Evolutionary conservation across 192 early-diverging fungal genomes (phyloP).

Genomic region (Geranomyces variabilis): DNA sequence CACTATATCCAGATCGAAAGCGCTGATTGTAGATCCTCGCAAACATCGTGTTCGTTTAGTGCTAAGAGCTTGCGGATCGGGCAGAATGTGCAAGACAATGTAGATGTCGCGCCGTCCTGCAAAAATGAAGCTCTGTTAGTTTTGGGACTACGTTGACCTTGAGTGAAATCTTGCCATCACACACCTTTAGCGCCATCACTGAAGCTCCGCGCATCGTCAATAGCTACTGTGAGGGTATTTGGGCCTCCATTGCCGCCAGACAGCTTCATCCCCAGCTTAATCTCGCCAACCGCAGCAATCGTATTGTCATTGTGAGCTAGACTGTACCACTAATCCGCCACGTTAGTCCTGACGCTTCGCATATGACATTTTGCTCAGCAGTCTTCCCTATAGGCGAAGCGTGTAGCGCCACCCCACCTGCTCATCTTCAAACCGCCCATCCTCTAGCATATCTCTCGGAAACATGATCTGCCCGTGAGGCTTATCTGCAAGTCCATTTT

Average conservation of each 20-base stretch:
- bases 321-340: background rate
- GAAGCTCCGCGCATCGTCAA: constrained; percentile 9
- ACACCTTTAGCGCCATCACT: background rate
- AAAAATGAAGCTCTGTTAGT: background rate
- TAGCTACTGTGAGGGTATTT: background rate
- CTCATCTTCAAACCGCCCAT: constrained; percentile 36
- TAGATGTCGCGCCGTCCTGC: constrained; percentile 22
- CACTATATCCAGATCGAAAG: constrained; percentile 10
- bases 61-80: constrained; percentile 25
- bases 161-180: background rate
- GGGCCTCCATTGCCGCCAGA: background rate
- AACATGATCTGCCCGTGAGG: constrained; percentile 21
- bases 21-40: background rate
- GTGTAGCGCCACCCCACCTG: too few species aligned
- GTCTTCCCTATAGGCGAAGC: too few species aligned
- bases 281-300: background rate
- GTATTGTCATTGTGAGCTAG: background rate
- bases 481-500: constrained; percentile 2
- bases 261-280: constrained; percentile 10
- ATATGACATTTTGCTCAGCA: too few species aligned
- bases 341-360: too few species aligned
- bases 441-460: constrained; percentile 33
- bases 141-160: background rate
- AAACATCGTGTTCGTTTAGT: constrained; percentile 20
- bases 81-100: constrained; percentile 27